Base-by-base conservation (phyloP, 23 red algal species). In the Cyanidioschyzon merolae region DNA sequence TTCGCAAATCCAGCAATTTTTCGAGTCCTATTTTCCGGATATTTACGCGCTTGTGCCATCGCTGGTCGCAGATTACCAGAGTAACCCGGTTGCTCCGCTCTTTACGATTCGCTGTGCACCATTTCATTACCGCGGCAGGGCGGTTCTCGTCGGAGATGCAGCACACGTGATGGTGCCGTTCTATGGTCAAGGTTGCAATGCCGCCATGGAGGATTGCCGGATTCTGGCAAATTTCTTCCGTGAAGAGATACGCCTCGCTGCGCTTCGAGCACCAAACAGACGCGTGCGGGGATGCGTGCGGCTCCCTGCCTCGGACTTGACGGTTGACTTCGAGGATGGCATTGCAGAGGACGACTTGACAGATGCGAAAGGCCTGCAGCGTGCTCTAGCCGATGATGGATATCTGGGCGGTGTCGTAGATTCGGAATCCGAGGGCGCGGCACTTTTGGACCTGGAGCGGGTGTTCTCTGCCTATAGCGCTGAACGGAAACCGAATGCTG, bases 111-210 rank as follows among this genome's bases (percentile, higher is more conserved):
- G 84, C 32, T 92, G 88, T 37, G 30, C 59, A 18, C 94, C 94
- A 29, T 98, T 84, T 77, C 89, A 98, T 76, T 82, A 89, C 57
- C 30, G 40, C 31, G 78, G 83, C 7, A 68, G 81, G 24, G 86
- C 83, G 34, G 58, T 98, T 16, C 57, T 98, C 27, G 76, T 98
- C 39, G 94, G 94, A 3, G 94, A 98, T 40, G 94, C 94, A 37
- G 94, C 94, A 34, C 94, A 98, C 84, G 94, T 88, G 17, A 98
- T 98, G 74, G 94, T 98, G 37, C 94, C 94, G 7, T 98, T 98
- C 75, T 98, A 89, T 76, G 94, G 94, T 21, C 94, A 98, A 81
- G 94, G 94, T 30, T 91, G 88, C 75, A 98, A 98, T 76, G 86
- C 88, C 41, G 94, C 88, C 37, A 79, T 98, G 63, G 94, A 98